Evolutionary conservation across 2,329 filamentous ascomycete genomes (phyloP), one percentile per base, ranked within the genome.

Genomic region (Claviceps paspali): DNA sequence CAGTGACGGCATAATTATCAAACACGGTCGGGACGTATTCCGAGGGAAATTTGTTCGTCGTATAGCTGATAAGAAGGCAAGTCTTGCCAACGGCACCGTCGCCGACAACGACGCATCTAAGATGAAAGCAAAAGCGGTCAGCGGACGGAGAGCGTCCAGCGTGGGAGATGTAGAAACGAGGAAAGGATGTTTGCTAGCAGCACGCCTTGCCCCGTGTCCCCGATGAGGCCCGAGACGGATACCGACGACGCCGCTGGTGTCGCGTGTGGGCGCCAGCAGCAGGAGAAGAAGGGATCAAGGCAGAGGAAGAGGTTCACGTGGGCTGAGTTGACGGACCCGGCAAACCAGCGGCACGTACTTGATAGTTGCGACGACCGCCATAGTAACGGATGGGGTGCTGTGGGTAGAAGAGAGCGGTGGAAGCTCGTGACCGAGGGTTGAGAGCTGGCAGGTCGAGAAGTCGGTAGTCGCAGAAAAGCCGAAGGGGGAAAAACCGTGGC

Each of bases 11-110:
- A 73, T 98, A 98, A 67, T 98, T 98, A 64, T 98, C 91, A 63
- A 98, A 98, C 46, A 98, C 91, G 22, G 91, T 98, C 36, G 91
- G 91, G 41, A 98, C 91, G 62, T 98, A 98, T 87, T 98, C 91
- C 53, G 87, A 95, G 26, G 91, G 91, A 62, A 98, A 98, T 56
- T 96, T 96, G 73, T 98, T 98, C 47, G 91, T 98, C 47, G 91
- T 98, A 66, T 98, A 98, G 60, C 85, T 93, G 67, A 98, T 98
- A 57, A 98, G 77, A 47, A 98, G 77, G 66, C 91, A 98, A 49
- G 91, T 98, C 73, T 98, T 98, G 62, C 91, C 91, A 51, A 98
- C 91, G 48, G 91, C 91, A 87, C 91, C 91, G 64, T 98, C 91
- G 60, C 91, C 91, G 54, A 98, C 91, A 51, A 98, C 91, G 55